Conservation (phyloP, 192 early-diverging fungal species). For the Mortierella claussenii region DNA sequence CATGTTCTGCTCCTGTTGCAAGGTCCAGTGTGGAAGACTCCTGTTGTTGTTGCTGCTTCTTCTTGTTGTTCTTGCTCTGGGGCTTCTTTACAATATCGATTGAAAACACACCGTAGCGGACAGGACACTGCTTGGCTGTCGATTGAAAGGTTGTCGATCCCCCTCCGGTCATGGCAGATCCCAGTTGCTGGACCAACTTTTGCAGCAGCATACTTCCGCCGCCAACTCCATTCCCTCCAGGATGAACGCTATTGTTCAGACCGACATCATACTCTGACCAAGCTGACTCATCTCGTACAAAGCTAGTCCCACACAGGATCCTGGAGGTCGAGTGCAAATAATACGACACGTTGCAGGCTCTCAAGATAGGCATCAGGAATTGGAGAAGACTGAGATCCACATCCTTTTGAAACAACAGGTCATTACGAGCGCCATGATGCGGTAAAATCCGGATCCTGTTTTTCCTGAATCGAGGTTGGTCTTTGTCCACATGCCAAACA, state of each 20-base stretch:
- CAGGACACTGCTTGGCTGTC: background rate
- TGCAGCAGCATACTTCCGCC: background rate
- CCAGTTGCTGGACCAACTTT: constrained; percentile 28
- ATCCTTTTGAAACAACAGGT: constrained; percentile 40
- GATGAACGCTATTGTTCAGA: background rate
- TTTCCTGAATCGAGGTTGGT: constrained; percentile 41
- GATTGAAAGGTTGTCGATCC: constrained; percentile 1
- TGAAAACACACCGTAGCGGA: constrained; percentile 37
- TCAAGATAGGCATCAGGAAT: constrained; percentile 36
- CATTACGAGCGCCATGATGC: background rate
- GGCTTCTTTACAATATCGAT: constrained; percentile 38
- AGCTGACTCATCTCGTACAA: constrained; percentile 1
- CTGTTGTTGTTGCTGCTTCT: no score
- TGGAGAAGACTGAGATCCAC: constrained; percentile 34
- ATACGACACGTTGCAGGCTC: constrained; percentile 37
- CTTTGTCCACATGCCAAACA: constrained; percentile 28
- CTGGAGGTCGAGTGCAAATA: constrained; percentile 44
- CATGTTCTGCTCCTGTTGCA: background rate
- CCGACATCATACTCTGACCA: background rate
- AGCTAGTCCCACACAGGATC: constrained; percentile 43
- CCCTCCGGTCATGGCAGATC: constrained; percentile 31
- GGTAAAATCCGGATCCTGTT: constrained; percentile 24
- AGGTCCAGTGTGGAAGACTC: no score
- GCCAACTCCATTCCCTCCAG: background rate
- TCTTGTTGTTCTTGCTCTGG: constrained; percentile 1